phyloP scores from a whole-genome alignment of 129 eudicot species.

The Helianthus tuberosus region DNA sequence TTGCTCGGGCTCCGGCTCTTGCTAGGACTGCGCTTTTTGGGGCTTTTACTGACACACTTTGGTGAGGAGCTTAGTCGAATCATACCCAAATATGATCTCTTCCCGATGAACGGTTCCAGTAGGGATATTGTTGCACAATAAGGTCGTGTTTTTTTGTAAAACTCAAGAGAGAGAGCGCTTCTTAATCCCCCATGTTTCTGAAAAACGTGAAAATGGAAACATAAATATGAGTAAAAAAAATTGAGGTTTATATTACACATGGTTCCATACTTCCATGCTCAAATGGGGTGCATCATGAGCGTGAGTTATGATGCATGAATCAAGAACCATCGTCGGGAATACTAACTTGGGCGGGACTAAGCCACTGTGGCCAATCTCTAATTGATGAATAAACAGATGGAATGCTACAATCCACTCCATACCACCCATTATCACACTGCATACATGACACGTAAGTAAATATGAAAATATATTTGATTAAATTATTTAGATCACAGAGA shows the following conservation, averaged over 20 bases:
- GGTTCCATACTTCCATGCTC: slow-evolving; percentile 63
- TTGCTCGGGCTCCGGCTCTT: too few species aligned
- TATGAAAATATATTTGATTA: slow-evolving; percentile 8
- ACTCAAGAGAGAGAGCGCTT: slow-evolving; percentile 82
- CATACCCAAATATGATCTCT: slow-evolving; percentile 98
- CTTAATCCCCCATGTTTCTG: slow-evolving; percentile 83
- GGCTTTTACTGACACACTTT: too few species aligned
- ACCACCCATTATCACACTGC: slow-evolving; percentile 93
- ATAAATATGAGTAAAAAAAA: neutral
- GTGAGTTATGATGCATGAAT: slow-evolving; percentile 90
- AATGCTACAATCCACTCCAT: slow-evolving; percentile 90
- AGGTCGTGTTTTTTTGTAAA: slow-evolving; percentile 78
- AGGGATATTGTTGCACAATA: slow-evolving; percentile 70
- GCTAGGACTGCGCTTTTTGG: too few species aligned
- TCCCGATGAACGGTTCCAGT: slow-evolving; percentile 92
- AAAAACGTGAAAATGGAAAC: neutral
- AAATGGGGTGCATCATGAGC: slow-evolving; percentile 98
- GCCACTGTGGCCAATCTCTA: slow-evolving; percentile 87
- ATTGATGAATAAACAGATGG: slow-evolving; percentile 76
- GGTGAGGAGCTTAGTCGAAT: neutral
- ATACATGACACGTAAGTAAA: slow-evolving; percentile 5
- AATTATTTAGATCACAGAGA: neutral
- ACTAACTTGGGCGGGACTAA: slow-evolving; percentile 72
- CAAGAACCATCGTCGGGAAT: slow-evolving; percentile 76
- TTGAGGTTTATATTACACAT: neutral